A percentile compares a stretch with the other conserved stretches of the same genome.
These are phyloP conservation scores for Lentinula lateritia DNA, from an alignment of 768 basidiomycete species.

Conservation along the genomic window DNA sequence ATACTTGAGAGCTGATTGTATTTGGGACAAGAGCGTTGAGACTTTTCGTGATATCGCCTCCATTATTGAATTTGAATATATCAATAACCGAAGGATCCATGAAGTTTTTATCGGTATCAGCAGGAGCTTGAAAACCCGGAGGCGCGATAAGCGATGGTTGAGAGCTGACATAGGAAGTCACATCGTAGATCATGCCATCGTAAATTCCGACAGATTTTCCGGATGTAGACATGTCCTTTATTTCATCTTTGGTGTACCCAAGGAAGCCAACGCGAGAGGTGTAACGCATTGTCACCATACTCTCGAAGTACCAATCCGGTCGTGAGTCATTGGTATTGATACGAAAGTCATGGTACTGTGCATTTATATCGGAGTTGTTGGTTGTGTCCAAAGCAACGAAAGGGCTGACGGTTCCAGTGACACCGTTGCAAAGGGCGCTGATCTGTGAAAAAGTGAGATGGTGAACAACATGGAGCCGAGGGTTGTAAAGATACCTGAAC, in stretches of 20 bases:
- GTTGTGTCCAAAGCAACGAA: conserved; percentile 73
- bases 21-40: conserved; percentile 46
- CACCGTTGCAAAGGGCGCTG: conserved; percentile 87
- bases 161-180: conserved; percentile 72
- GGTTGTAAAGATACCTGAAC: conserved; percentile 59
- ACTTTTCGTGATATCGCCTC: conserved; percentile 75
- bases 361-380: conserved; percentile 73
- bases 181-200: conserved; percentile 79
- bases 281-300: conserved; percentile 91
- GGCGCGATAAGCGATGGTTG: conserved; percentile 56
- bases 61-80: conserved; percentile 72
- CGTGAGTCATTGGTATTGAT: conserved; percentile 82
- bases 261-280: conserved; percentile 84
- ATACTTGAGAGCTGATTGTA: conserved; percentile 47
- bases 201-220: conserved; percentile 79
- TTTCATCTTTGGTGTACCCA: conserved; percentile 73
- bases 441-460: conserved; percentile 42
- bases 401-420: conserved; percentile 73
- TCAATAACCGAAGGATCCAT: conserved; percentile 67
- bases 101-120: conserved; percentile 48
- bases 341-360: conserved; percentile 95
- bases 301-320: conserved; percentile 97
- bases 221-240: conserved; percentile 61
- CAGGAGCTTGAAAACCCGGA: conserved; percentile 33
- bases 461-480: background rate